Evolutionary conservation across 2,329 filamentous ascomycete species (phyloP), one percentile per base, ranked within the genome.

Genomic region (Cytospora piceae): DNA sequence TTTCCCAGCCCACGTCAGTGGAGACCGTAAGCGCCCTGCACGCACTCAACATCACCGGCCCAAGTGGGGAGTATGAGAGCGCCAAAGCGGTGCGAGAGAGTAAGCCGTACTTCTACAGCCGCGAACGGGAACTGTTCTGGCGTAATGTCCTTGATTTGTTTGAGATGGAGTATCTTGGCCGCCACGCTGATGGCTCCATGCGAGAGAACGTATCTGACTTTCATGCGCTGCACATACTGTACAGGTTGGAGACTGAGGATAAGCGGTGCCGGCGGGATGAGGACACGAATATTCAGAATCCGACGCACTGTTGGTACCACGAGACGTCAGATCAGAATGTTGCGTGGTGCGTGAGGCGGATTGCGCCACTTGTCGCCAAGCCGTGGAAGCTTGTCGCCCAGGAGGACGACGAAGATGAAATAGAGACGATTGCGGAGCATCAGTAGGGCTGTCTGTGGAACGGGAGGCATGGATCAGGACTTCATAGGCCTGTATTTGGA

Each of bases 231-330:
- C 65, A 67, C 39, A 53, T 61, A 22, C 31, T 67, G 34, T 67
- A 61, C 29, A 59, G 58, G 15, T n/a, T 67, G n/a, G 57, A 67
- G 2, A 32, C 58, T 17, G 65, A 67, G 58, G 42, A 67, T 14
- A 39, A n/a, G 34, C 37, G 65, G 17, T 51, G 34, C 6, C 37
- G 53, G 20, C 32, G 32, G 12, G 46, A 62, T n/a, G 62, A 61
- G 54, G 65, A 61, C 2, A 58, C 56, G n/a, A 55, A 56, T 15
- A 22, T 67, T 49, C 53, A 46, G 22, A 57, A 62, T 9, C 62
- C 62, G 8, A 46, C n/a, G 7, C 62, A 67, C 34, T 2, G 12
- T n/a, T 67, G 65, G 62, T 65, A 65, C 20, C 58, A 67, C 29
- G 65, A 39, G 17, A 65, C 58, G 14, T 24, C 62, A 12, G 62